Percentiles rank a stretch among this genome's conserved stretches.
Conservation (phyloP, 306 rosid genomes). For the Prunus mongolica region DNA sequence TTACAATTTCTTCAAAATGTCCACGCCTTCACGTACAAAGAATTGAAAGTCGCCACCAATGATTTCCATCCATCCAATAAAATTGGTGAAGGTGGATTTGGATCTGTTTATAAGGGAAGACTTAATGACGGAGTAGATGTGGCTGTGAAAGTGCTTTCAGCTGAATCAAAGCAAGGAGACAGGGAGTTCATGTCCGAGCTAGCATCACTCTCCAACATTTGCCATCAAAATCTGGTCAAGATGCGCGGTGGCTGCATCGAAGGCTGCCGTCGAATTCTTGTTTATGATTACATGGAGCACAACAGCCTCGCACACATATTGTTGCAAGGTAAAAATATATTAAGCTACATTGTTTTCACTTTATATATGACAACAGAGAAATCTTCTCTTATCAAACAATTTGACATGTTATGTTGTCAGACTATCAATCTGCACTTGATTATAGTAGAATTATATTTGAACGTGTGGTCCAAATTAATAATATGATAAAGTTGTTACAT, state of each 20-base stretch:
- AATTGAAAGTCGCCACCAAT: conserved; percentile 31
- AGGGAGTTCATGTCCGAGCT: conserved; percentile 35
- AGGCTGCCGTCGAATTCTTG: conserved; percentile 26
- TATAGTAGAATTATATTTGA: no score
- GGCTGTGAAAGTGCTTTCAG: conserved; percentile 31
- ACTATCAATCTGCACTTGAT: no score
- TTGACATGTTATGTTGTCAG: no score
- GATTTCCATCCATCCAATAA: conserved; percentile 25
- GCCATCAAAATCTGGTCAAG: conserved; percentile 26
- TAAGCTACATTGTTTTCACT: not conserved
- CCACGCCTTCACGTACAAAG: conserved; percentile 19
- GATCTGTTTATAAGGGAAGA: conserved; percentile 33
- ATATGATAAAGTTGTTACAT: no score
- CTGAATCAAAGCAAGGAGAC: conserved; percentile 31
- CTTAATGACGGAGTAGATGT: conserved; percentile 17
- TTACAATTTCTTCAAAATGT: conserved; percentile 15
- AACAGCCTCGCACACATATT: conserved; percentile 20
- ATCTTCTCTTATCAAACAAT: no score
- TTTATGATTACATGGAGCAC: conserved; percentile 28
- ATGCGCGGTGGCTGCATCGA: conserved; percentile 25
- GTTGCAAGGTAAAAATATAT: conserved; percentile 12
- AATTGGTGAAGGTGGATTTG: conserved; percentile 36
- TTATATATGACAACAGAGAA: not conserved
- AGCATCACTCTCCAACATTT: conserved; percentile 22
- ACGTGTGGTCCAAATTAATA: no score